Percentiles rank a stretch among this genome's conserved stretches.
These are phyloP conservation scores for Diutina sp. DNA, from an alignment of 1,139 yeast species.

Conservation along the genomic window DNA sequence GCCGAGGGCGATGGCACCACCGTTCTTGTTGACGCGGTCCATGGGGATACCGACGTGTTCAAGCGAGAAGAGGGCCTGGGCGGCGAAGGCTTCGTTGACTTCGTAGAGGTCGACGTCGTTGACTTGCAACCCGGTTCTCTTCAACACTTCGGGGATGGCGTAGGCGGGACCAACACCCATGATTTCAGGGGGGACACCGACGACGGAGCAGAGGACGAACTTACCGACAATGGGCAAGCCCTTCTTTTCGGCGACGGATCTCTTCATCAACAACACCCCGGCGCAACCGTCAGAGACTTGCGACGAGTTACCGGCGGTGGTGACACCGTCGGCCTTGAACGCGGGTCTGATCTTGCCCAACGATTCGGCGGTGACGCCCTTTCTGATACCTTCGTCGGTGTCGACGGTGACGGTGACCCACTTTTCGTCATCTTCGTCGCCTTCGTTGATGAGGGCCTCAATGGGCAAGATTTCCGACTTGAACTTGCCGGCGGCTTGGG, in stretches of 20 bases:
- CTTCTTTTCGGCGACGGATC: conserved; percentile 72
- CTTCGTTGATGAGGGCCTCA: conserved; percentile 37
- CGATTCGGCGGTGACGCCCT: conserved; percentile 69
- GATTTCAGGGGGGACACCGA: conserved; percentile 92
- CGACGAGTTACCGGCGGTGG: conserved; percentile 94
- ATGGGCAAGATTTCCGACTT: conserved; percentile 81
- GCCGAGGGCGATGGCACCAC: conserved; percentile 94
- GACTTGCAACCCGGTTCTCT: conserved; percentile 47
- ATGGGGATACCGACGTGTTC: conserved; percentile 51
- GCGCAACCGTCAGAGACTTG: conserved; percentile 96
- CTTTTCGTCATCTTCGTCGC: conserved; percentile 16
- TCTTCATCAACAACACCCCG: conserved; percentile 71
- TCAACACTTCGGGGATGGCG: conserved; percentile 76
- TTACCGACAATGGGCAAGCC: conserved; percentile 60
- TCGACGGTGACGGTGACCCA: conserved; percentile 36
- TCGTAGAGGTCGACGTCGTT: conserved; percentile 68
- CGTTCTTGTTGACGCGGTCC: conserved; percentile 74
- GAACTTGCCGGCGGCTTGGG: conserved; percentile 60
- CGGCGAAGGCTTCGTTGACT: conserved; percentile 94
- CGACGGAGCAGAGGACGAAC: conserved; percentile 62
- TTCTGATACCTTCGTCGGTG: conserved; percentile 86
- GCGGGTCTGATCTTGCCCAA: conserved; percentile 75
- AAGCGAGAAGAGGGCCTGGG: conserved; percentile 76
- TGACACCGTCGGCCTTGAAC: conserved; percentile 69
- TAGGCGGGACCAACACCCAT: conserved; percentile 97